phyloP scores from a whole-genome alignment of 129 eudicot genomes.

The Ambrosia trifida region DNA sequence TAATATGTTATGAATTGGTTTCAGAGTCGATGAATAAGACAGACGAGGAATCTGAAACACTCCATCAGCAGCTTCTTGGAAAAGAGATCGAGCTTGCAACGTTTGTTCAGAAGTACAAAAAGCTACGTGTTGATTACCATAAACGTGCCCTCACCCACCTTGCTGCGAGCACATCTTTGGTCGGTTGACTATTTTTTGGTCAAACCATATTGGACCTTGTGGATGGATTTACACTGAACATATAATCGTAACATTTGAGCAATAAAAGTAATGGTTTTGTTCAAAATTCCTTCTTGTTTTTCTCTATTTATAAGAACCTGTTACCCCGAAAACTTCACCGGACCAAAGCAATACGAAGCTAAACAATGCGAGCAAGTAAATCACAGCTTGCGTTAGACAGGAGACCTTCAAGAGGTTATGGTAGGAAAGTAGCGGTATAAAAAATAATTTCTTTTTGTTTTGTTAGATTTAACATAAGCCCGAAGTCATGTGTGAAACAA shows the following conservation, averaged over 20 bases:
- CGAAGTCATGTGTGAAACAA: too few species aligned
- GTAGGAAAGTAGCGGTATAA: too few species aligned
- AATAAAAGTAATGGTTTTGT: neutral
- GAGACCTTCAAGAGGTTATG: too few species aligned
- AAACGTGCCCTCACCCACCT: slow-evolving; percentile 71
- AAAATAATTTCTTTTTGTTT: neutral
- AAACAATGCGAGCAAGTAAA: too few species aligned
- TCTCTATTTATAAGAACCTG: too few species aligned
- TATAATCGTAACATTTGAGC: slow-evolving; percentile 7
- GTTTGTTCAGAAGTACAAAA: slow-evolving; percentile 78
- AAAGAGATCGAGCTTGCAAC: slow-evolving; percentile 62
- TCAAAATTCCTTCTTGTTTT: neutral
- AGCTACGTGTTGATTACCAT: slow-evolving; percentile 60
- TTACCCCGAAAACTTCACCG: too few species aligned
- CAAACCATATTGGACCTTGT: slow-evolving; percentile 10
- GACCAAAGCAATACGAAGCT: too few species aligned
- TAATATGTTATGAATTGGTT: slow-evolving; percentile 6
- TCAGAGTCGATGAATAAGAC: slow-evolving; percentile 71
- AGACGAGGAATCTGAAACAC: slow-evolving; percentile 84
- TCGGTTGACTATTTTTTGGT: slow-evolving; percentile 28
- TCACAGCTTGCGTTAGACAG: too few species aligned
- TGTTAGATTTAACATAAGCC: neutral
- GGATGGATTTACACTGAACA: slow-evolving; percentile 4
- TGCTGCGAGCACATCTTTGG: slow-evolving; percentile 61
- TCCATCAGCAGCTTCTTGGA: slow-evolving; percentile 76